These are phyloP conservation scores for Fagus crenata DNA, from an alignment of 306 rosid genomes.

Conservation along the genomic window DNA sequence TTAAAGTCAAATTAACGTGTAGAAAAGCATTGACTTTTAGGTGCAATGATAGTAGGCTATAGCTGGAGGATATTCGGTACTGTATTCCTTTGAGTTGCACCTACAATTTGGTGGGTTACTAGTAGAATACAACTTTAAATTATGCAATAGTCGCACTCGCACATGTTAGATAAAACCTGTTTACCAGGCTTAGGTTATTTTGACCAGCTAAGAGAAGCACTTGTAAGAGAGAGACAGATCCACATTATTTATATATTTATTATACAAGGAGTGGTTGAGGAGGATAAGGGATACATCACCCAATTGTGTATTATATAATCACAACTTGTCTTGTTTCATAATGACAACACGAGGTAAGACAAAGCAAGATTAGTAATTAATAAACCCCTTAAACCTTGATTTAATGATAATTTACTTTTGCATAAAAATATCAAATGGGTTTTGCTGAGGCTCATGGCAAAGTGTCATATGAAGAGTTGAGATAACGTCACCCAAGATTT, in stretches of 20 bases:
- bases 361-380: neutral
- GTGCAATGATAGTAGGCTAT: neutral
- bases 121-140: neutral
- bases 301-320: neutral
- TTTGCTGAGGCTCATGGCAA: neutral
- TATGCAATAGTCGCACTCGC: too few species aligned
- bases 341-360: neutral
- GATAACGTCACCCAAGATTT: neutral
- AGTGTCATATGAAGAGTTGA: neutral
- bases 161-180: too few species aligned
- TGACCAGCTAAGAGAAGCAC: too few species aligned
- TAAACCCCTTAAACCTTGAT: neutral
- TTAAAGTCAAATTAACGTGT: slow-evolving; percentile 6
- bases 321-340: neutral
- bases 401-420: neutral
- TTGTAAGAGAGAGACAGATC: too few species aligned
- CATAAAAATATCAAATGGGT: neutral
- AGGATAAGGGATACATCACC: neutral
- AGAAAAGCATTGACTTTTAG: slow-evolving; percentile 24
- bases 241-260: too few species aligned
- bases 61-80: slow-evolving; percentile 13
- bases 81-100: neutral
- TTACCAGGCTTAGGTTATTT: too few species aligned
- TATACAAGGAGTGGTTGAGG: neutral
- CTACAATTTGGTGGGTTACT: neutral